Percentiles rank a stretch among this genome's conserved stretches.
Evolutionary conservation across 495 filamentous ascomycete genomes (phyloP).

Genomic region (Letharia lupina): DNA sequence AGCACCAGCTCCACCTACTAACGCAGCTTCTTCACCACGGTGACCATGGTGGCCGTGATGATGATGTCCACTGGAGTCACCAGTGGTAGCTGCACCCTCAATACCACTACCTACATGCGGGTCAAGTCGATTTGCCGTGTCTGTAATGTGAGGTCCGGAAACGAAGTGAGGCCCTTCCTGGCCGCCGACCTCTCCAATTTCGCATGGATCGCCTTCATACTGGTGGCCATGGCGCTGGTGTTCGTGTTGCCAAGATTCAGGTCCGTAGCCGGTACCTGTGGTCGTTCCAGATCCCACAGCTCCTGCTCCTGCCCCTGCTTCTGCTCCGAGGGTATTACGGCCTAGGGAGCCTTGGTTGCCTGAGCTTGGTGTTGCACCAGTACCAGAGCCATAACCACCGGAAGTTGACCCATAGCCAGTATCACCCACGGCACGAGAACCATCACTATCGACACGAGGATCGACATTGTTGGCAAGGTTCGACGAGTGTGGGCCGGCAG

Average conservation of each 20-base stretch:
- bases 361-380: constrained; percentile 1
- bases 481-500: constrained; percentile 33
- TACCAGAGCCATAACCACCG: constrained; percentile 2
- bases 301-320: constrained; percentile 5
- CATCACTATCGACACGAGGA: constrained; percentile 41
- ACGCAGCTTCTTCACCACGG: constrained; percentile 16
- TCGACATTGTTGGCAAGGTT: constrained; percentile 41
- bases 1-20: constrained; percentile 19
- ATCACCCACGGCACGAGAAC: constrained; percentile 6
- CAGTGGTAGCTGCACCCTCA: not conserved
- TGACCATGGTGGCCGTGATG: constrained; percentile 16
- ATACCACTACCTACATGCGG: constrained; percentile 35
- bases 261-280: constrained; percentile 21
- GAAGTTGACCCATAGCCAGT: not conserved
- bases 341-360: constrained; percentile 6
- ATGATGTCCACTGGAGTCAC: constrained; percentile 5
- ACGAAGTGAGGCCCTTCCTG: constrained; percentile 26
- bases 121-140: constrained; percentile 41
- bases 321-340: constrained; percentile 11
- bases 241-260: constrained; percentile 38
- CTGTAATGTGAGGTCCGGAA: constrained; percentile 38
- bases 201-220: constrained; percentile 27
- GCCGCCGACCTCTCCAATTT: constrained; percentile 29
- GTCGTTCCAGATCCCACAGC: constrained; percentile 7
- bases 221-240: constrained; percentile 25